phyloP scores from a whole-genome alignment of 2,329 filamentous ascomycete species.

The Neonectria punicea region DNA sequence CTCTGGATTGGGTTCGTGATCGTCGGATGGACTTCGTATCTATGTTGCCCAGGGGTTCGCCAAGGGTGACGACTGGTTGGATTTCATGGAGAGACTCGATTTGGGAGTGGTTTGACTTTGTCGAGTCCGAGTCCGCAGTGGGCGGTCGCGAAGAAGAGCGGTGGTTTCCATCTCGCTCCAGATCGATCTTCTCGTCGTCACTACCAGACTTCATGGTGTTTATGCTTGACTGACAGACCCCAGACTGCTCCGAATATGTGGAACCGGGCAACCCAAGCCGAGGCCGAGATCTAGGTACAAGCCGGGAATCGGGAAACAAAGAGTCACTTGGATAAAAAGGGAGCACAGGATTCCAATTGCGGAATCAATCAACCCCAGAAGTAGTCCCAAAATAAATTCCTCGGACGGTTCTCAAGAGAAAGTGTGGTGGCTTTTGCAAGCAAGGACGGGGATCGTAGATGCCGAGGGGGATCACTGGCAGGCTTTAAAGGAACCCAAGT shows the following conservation, averaged over 20 bases:
- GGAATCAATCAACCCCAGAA: not conserved
- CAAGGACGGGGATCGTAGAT: not conserved
- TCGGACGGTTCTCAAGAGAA: not conserved
- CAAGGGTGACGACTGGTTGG: slow-evolving; percentile 33
- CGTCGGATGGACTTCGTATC: slow-evolving; percentile 34
- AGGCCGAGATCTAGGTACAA: not conserved
- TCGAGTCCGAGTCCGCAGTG: slow-evolving; percentile 30
- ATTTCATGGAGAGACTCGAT: slow-evolving; percentile 27
- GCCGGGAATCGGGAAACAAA: not conserved
- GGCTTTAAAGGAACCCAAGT: slow-evolving; percentile 17
- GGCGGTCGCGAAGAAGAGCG: slow-evolving; percentile 20
- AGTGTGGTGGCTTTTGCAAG: slow-evolving; percentile 4
- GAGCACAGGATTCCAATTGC: not conserved
- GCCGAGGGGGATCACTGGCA: slow-evolving; percentile 10
- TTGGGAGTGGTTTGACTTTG: slow-evolving; percentile 21
- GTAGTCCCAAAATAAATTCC: not conserved
- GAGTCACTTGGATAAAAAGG: not conserved
- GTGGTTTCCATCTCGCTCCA: slow-evolving; percentile 25
- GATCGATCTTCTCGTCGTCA: slow-evolving; percentile 28
- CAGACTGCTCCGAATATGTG: slow-evolving; percentile 38
- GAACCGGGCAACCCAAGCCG: slow-evolving; percentile 24
- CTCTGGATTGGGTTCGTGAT: slow-evolving; percentile 44
- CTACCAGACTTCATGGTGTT: slow-evolving; percentile 27
- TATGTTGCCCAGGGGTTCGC: slow-evolving; percentile 38
- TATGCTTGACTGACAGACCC: slow-evolving; percentile 6